Percentiles rank a stretch among this genome's conserved stretches.
phyloP scores from a whole-genome alignment of 768 basidiomycete species.

The Mycena sanguinolenta region DNA sequence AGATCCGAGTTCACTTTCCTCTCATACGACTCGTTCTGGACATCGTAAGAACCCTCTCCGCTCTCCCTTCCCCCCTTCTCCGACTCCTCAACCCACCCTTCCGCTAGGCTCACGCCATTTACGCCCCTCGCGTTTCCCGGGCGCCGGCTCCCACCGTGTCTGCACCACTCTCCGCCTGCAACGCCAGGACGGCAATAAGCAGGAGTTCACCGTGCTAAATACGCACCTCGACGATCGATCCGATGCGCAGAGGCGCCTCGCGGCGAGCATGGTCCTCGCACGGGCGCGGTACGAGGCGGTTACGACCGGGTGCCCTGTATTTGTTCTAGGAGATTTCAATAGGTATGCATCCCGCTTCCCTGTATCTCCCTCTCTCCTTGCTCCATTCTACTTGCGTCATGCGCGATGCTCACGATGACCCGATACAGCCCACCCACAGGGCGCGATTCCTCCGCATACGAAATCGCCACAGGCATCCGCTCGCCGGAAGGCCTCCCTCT shows the following conservation, averaged over 20 bases:
- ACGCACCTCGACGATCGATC: constrained; percentile 69
- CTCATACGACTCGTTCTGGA: constrained; percentile 66
- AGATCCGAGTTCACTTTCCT: constrained; percentile 53
- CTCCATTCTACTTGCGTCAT: neutral
- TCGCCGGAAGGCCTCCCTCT: constrained; percentile 56
- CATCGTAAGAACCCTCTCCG: constrained; percentile 55
- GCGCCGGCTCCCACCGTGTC: constrained; percentile 63
- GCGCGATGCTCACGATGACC: neutral
- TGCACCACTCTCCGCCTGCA: constrained; percentile 57
- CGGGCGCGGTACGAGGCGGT: constrained; percentile 64
- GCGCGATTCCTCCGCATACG: constrained; percentile 62
- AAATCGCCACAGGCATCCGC: constrained; percentile 59
- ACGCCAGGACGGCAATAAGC: constrained; percentile 31
- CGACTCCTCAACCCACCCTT: neutral
- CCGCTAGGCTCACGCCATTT: constrained; percentile 60
- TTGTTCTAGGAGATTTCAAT: constrained; percentile 70
- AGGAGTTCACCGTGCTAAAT: constrained; percentile 60
- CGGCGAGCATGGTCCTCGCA: constrained; percentile 64
- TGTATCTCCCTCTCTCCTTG: neutral
- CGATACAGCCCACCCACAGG: constrained; percentile 56
- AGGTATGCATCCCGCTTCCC: constrained; percentile 39
- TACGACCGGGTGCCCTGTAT: constrained; percentile 53
- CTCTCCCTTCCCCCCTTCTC: too few species aligned
- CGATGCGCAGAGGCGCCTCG: constrained; percentile 63
- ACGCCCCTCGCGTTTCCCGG: constrained; percentile 63